Conservation (phyloP, 352 stramenopile genomes). For the Bremia lactucae region DNA sequence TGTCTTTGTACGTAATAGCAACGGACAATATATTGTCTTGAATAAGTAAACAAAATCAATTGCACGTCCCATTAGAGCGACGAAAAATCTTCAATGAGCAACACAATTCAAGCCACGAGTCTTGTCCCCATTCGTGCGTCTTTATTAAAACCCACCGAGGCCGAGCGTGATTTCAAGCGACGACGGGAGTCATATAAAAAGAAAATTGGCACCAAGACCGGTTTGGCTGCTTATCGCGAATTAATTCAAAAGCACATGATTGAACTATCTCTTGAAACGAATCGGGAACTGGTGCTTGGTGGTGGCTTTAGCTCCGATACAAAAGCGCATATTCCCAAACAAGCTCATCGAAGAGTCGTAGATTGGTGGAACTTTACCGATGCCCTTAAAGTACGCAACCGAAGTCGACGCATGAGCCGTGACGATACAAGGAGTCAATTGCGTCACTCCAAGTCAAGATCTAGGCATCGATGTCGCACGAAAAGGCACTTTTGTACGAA, state of each 20-base stretch:
- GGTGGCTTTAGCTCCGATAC: constrained; percentile 12
- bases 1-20: constrained; percentile 30
- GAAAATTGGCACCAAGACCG: constrained; percentile 33
- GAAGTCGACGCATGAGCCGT: constrained; percentile 4
- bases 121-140: background rate
- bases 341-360: background rate
- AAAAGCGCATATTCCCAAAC: background rate
- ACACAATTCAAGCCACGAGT: constrained; percentile 3
- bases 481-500: background rate
- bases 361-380: constrained; percentile 22
- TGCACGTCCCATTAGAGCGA: too few species aligned
- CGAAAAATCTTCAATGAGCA: too few species aligned
- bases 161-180: constrained; percentile 32
- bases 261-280: constrained; percentile 31
- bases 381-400: constrained; percentile 31
- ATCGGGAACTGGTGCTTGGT: constrained; percentile 23
- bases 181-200: constrained; percentile 42
- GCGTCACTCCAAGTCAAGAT: constrained; percentile 7
- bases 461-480: background rate
- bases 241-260: constrained; percentile 60
- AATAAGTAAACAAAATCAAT: background rate
- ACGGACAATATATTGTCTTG: background rate
- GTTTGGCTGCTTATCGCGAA: constrained; percentile 35
- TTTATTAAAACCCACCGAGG: too few species aligned
- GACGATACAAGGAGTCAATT: background rate